Base-by-base conservation (phyloP, 306 rosid genomes). In the Cucumis hystrix region DNA sequence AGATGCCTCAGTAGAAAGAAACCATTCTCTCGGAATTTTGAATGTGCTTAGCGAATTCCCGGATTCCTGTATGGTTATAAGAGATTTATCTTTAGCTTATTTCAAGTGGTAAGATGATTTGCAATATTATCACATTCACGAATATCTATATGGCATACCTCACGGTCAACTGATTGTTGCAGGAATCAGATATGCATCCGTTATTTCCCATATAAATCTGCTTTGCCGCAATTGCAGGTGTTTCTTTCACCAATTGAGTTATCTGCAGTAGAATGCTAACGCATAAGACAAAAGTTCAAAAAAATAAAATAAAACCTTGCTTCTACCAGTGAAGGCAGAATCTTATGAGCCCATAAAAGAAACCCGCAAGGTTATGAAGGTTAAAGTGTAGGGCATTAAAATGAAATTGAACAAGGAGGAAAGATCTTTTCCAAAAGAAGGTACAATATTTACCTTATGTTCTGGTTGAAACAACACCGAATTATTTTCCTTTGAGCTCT, bases 401-500 rank as follows among this genome's bases (percentile, higher is more conserved):
- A 70, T 23, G 75, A 70, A 70, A 45, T 45, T 70, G 41, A 9
- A 47, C 40, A 51, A 51, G 15, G 6, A 51, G 56, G 6, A 51
- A 45, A 51, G 7, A 52, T 52, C 20, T 16, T 47, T 3, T 47
- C 16, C 16, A 23, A 14, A 12, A 49, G 71, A 60, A 63, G 70
- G 49, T 60, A 60, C 18, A 14, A 28, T 43, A 57, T 74, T 80
- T 84, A 92, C 97, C 97, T 91, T 82, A 47, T 57, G 80, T 74
- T 87, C 80, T 82, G 79, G 82, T 83, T 84, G 93, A 84, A 85
- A 83, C 82, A 87, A 79, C 76, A 78, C 79, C 67, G 76, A 85
- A 80, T 87, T 89, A 80, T 96, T 96, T 91, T 92, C 99, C 93
- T 96, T 96, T 63, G 88, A 89, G 81, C 87, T 97, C 99, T 96